A percentile compares a stretch with the other conserved stretches of the same genome.
Conservation (phyloP, 805 yeast genomes). For the Wickerhamiella sergipiensis region DNA sequence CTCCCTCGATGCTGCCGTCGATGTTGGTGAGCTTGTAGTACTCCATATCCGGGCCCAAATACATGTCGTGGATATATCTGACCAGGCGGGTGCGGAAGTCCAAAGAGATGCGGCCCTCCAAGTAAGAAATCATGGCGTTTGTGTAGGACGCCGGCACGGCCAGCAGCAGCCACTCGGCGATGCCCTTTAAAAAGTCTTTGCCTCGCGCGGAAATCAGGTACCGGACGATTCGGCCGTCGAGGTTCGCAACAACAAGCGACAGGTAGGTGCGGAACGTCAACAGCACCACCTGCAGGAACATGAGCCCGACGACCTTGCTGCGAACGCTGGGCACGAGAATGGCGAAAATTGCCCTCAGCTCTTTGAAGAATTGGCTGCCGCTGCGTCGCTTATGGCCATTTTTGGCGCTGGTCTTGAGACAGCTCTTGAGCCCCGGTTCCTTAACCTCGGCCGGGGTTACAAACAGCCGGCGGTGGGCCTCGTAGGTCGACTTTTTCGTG, state of each 20-base stretch:
- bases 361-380: constrained; percentile 56
- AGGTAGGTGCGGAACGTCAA: constrained; percentile 76
- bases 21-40: constrained; percentile 67
- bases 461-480: constrained; percentile 13
- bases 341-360: constrained; percentile 62
- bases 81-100: constrained; percentile 75
- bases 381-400: constrained; percentile 11
- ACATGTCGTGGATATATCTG: constrained; percentile 81
- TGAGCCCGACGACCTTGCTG: constrained; percentile 50
- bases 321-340: constrained; percentile 66
- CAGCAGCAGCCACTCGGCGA: constrained; percentile 74
- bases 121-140: constrained; percentile 73
- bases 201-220: constrained; percentile 76
- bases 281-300: constrained; percentile 59
- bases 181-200: constrained; percentile 56
- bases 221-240: constrained; percentile 86
- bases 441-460: not conserved
- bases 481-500: constrained; percentile 8
- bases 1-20: constrained; percentile 42
- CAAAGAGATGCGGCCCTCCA: constrained; percentile 62
- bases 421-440: not conserved
- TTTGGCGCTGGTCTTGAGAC: not conserved
- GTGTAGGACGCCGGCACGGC: constrained; percentile 91
- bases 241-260: constrained; percentile 68
- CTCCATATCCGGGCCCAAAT: constrained; percentile 65